Base-by-base conservation (phyloP, 2,329 filamentous ascomycete species). In the Talaromyces funiculosus region DNA sequence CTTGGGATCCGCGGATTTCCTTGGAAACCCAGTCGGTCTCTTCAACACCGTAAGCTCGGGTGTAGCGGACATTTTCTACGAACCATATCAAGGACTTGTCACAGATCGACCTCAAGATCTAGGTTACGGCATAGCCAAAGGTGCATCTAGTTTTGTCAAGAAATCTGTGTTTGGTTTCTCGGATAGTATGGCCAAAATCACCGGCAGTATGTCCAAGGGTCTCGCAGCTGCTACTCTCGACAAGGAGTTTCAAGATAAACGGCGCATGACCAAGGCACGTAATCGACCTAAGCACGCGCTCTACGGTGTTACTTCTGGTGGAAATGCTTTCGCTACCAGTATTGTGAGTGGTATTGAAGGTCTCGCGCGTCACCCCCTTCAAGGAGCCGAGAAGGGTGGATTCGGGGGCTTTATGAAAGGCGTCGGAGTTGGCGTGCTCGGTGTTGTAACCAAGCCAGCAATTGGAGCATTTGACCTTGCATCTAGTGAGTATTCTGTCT, bases 1-100 rank as follows among this genome's bases (percentile, higher is more conserved):
- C 66, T 85, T 99, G 60, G 94, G 94, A 18, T 97, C 93, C 5
- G 94, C 94, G 4, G 94, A 99, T 74, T 97, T 99, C 83, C 81
- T 99, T 5, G 94, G 94, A 38, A 99, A 99, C 68, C 94, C 94
- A 0, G 95, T 99, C 16, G 94, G 94, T 47, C 81, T 99, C 45
- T 99, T 99, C 86, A 97, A 96, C 79, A 99, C 93, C 72, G 90
- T 99, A 75, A 96, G 91, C 68, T 99, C 94, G 49, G 94, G 95
- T 67, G 90, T 99, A 57, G 92, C 90, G 20, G 94, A 97, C 73
- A 96, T 99, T 72, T 99, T 99, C 79, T 99, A 99, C 80, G 95
- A 99, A 73, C 94, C 94, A 38, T 99, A 99, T 77, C 94, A 99
- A 78, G 90, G 95, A 22, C 85, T 99, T 53, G 95, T 99, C 73